Conservation (phyloP, 2,329 filamentous ascomycete genomes). For the Davidsoniella neocaledoniae region DNA sequence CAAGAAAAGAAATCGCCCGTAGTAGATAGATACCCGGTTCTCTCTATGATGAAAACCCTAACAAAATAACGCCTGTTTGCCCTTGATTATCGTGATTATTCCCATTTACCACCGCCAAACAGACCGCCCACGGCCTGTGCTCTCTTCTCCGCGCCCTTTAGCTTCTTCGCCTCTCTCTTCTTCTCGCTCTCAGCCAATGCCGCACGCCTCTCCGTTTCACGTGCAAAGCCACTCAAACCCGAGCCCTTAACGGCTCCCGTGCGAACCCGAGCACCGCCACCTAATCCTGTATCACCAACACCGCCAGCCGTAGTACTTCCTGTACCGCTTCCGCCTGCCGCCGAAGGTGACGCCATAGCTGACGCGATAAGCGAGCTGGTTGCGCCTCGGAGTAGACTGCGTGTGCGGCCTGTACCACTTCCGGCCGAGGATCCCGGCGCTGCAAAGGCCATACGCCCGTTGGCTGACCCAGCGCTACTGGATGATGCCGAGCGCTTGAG, state of each 20-base stretch:
- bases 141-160: slow-evolving; percentile 39
- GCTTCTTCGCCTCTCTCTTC: slow-evolving; percentile 40
- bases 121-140: slow-evolving; percentile 40
- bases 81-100: slow-evolving; percentile 18
- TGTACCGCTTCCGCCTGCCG: slow-evolving; percentile 2
- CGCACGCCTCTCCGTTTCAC: slow-evolving; percentile 40
- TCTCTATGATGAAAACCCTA: too few species aligned
- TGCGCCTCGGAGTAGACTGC: slow-evolving; percentile 53
- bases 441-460: slow-evolving; percentile 40
- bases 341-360: slow-evolving; percentile 16
- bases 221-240: slow-evolving; percentile 42
- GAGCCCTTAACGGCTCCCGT: slow-evolving; percentile 43
- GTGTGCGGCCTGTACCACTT: slow-evolving; percentile 21
- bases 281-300: slow-evolving; percentile 21
- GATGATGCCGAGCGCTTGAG: slow-evolving; percentile 42
- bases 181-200: slow-evolving; percentile 39
- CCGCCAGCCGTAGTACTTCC: slow-evolving; percentile 10
- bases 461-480: slow-evolving; percentile 15
- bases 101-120: slow-evolving; percentile 39
- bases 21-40: too few species aligned
- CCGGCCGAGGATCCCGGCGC: slow-evolving; percentile 32
- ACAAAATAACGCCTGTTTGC: too few species aligned
- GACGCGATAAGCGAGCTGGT: slow-evolving; percentile 39
- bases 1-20: too few species aligned
- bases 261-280: slow-evolving; percentile 31